Conservation (phyloP, 805 yeast genomes). For the Kuraishia hungarica region DNA sequence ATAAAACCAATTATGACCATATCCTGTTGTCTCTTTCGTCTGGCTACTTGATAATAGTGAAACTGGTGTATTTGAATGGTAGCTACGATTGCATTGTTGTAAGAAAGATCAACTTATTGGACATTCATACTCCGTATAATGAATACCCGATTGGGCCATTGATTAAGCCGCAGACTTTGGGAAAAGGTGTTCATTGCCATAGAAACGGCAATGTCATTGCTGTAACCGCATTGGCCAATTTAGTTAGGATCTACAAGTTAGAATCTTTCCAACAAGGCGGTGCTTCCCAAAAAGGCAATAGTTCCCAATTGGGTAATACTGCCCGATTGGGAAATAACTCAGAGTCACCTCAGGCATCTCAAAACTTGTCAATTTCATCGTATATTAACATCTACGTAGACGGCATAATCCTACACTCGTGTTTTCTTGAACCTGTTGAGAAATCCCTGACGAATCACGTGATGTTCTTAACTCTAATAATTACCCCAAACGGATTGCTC, state of each 20-base stretch:
- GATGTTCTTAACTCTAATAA: conserved; percentile 14
- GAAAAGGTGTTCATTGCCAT: conserved; percentile 10
- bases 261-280: conserved; percentile 11
- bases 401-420: conserved; percentile 14
- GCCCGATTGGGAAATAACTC: too few relatives aligned
- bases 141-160: conserved; percentile 4
- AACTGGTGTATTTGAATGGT: conserved; percentile 6
- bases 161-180: conserved; percentile 8
- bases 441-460: conserved; percentile 7
- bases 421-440: conserved; percentile 15
- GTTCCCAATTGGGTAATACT: too few relatives aligned
- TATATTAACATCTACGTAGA: conserved; percentile 14
- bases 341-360: too few relatives aligned
- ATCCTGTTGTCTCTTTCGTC: conserved; percentile 14
- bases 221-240: conserved; percentile 14
- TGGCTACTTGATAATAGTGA: conserved; percentile 14
- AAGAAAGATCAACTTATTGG: conserved; percentile 6
- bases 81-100: background rate
- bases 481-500: conserved; percentile 13
- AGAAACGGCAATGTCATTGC: conserved; percentile 14
- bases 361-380: background rate
- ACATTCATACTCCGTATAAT: conserved; percentile 4
- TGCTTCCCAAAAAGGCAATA: conserved; percentile 4
- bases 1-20: conserved; percentile 14
- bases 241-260: conserved; percentile 11